A percentile compares a stretch with the other conserved stretches of the same genome.
Conservation (phyloP, 75 land plant genomes). For the Cryptomeria japonica region DNA sequence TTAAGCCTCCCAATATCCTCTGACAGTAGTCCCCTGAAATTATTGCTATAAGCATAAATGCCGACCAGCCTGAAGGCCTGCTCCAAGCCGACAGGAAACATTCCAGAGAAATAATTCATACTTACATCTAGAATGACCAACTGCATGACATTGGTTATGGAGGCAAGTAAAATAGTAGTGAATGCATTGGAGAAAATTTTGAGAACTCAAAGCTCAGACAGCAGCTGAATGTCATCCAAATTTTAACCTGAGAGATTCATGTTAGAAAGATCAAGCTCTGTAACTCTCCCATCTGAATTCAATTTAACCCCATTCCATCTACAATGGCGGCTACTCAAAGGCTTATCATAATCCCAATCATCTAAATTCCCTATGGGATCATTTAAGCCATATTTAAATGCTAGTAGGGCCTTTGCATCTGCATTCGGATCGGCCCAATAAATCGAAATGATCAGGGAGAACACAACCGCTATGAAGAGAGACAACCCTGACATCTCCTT, state of each 20-base stretch:
- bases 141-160: constrained; percentile 36
- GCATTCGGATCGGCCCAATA: background rate
- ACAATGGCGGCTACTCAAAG: constrained; percentile 35
- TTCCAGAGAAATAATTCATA: constrained; percentile 45
- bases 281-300: constrained; percentile 43
- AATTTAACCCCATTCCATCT: constrained; percentile 71
- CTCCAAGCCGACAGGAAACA: constrained; percentile 52
- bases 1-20: constrained; percentile 56
- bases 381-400: constrained; percentile 37
- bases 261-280: constrained; percentile 53
- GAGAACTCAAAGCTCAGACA: constrained; percentile 31
- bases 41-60: constrained; percentile 66
- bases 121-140: constrained; percentile 50
- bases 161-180: constrained; percentile 39
- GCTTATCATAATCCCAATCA: constrained; percentile 37
- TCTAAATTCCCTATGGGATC: constrained; percentile 50
- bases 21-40: constrained; percentile 67
- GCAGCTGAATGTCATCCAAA: constrained; percentile 30
- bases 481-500: background rate
- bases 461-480: background rate
- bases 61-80: constrained; percentile 18
- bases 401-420: constrained; percentile 24
- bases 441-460: background rate
- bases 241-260: constrained; percentile 66
- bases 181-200: constrained; percentile 56